These are phyloP conservation scores for Scorias spongiosa DNA, from an alignment of 2,329 filamentous ascomycete genomes.

Conservation along the genomic window DNA sequence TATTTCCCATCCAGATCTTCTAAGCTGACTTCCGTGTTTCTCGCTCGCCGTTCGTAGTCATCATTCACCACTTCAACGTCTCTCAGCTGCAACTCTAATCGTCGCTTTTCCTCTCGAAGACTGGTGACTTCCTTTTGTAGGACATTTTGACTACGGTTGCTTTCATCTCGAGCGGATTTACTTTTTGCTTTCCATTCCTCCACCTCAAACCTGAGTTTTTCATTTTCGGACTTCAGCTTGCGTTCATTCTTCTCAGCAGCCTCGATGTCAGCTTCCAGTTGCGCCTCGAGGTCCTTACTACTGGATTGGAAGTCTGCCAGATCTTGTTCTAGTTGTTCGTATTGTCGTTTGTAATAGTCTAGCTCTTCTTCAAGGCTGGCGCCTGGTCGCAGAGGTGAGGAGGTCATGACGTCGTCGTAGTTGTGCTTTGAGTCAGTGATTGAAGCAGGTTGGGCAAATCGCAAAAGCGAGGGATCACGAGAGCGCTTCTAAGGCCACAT, in stretches of 20 bases:
- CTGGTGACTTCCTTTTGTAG: conserved; percentile 94
- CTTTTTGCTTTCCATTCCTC: conserved; percentile 99
- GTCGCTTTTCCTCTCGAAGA: conserved; percentile 69
- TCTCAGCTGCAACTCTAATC: conserved; percentile 66
- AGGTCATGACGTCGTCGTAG: conserved; percentile 13
- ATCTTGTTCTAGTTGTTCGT: conserved; percentile 81
- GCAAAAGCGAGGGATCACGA: background rate
- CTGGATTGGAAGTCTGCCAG: conserved; percentile 87
- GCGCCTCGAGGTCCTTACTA: conserved; percentile 83
- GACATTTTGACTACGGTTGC: conserved; percentile 64
- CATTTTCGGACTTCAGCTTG: conserved; percentile 70
- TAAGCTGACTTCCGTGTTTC: conserved; percentile 86
- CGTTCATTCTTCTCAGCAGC: conserved; percentile 88
- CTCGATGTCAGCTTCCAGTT: conserved; percentile 92
- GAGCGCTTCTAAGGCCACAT: background rate
- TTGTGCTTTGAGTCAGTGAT: no score
- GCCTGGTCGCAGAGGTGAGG: conserved; percentile 22
- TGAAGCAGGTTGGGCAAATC: background rate
- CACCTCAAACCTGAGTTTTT: conserved; percentile 71
- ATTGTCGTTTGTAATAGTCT: conserved; percentile 89
- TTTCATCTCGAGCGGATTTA: conserved; percentile 84
- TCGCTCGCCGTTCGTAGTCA: conserved; percentile 90
- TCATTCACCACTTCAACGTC: conserved; percentile 98
- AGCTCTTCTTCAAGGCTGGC: conserved; percentile 54
- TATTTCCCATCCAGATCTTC: conserved; percentile 97